Conservation (phyloP, 768 basidiomycete species). For the Rhodocollybia butyracea region DNA sequence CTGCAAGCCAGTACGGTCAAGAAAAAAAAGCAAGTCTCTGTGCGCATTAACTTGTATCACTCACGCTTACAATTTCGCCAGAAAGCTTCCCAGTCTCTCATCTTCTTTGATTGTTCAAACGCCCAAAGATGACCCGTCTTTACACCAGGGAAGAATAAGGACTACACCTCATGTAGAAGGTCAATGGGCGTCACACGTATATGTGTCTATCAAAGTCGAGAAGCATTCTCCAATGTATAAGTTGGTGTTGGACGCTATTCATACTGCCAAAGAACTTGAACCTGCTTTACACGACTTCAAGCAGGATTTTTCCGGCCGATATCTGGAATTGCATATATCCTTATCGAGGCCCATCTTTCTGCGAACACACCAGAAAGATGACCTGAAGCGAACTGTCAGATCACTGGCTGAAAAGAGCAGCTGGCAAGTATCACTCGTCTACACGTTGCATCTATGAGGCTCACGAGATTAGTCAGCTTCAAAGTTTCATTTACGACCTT, state of each 20-base stretch:
- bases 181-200: conserved; percentile 80
- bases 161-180: conserved; percentile 80
- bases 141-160: conserved; percentile 83
- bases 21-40: conserved; percentile 39
- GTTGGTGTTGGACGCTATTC: conserved; percentile 43
- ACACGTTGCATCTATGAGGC: conserved; percentile 5
- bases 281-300: conserved; percentile 46
- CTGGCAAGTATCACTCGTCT: conserved; percentile 38
- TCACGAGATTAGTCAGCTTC: conserved; percentile 46
- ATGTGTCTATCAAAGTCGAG: conserved; percentile 55
- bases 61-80: conserved; percentile 19
- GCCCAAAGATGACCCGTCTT: conserved; percentile 69
- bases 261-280: conserved; percentile 38
- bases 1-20: conserved; percentile 11
- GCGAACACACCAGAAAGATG: conserved; percentile 75
- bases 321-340: conserved; percentile 73
- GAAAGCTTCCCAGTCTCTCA: conserved; percentile 63
- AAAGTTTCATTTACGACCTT: conserved; percentile 68
- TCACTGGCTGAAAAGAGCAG: conserved; percentile 40
- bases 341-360: conserved; percentile 81
- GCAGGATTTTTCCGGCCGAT: conserved; percentile 13
- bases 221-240: conserved; percentile 40
- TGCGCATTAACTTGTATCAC: not conserved
- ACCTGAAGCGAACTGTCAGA: conserved; percentile 62
- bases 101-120: conserved; percentile 39